Conservation (phyloP, 2,329 filamentous ascomycete species). For the Neonectria sp. region DNA sequence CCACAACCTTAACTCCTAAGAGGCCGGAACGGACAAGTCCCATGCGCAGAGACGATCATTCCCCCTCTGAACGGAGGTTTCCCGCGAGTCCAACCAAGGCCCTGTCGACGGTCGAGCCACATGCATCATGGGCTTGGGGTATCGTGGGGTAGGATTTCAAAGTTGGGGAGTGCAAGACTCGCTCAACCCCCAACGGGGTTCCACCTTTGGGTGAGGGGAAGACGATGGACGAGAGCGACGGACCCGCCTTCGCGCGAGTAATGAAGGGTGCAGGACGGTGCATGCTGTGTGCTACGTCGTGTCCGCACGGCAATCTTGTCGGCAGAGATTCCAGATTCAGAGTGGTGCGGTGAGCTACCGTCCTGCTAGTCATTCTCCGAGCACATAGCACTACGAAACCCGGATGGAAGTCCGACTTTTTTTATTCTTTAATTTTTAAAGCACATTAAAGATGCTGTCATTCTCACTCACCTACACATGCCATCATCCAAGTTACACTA, state of each 20-base stretch:
- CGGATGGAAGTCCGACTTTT: not conserved
- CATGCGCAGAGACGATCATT: not conserved
- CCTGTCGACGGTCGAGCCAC: too few relatives aligned
- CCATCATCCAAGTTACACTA: not conserved
- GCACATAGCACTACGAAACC: too few relatives aligned
- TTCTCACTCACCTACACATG: too few relatives aligned
- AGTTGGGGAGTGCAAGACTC: constrained; percentile 1
- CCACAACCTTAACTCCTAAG: not conserved
- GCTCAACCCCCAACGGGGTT: too few relatives aligned
- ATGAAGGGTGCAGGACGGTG: not conserved
- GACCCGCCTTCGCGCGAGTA: constrained; percentile 3
- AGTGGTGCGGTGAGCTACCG: not conserved
- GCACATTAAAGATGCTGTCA: too few relatives aligned
- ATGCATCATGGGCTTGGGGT: not conserved
- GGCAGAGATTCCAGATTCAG: constrained; percentile 3
- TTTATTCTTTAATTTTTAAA: not conserved
- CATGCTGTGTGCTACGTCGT: constrained; percentile 1
- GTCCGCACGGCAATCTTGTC: constrained; percentile 4
- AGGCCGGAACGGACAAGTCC: not conserved
- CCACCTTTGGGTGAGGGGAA: not conserved
- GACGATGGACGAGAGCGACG: too few relatives aligned
- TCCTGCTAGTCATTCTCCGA: too few relatives aligned
- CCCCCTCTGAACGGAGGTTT: constrained; percentile 7
- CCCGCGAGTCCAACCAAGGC: not conserved
- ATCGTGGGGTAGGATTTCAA: constrained; percentile 14